These are phyloP conservation scores for Cyberlindnera japonica DNA, from an alignment of 805 yeast species.

Conservation along the genomic window DNA sequence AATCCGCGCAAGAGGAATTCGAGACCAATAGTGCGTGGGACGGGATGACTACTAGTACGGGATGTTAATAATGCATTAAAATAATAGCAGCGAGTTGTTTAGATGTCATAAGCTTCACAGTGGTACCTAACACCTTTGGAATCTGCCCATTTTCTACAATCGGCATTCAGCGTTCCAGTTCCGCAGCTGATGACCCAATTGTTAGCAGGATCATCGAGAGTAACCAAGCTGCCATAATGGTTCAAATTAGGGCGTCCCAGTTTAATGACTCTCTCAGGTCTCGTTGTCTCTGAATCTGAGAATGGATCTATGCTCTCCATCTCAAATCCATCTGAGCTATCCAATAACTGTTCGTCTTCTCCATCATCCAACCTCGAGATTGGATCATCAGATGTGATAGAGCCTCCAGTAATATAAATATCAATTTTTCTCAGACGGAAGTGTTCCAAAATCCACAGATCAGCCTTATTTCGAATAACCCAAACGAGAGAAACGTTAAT, in stretches of 20 bases:
- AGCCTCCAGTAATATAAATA: conserved; percentile 36
- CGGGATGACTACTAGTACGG: no score
- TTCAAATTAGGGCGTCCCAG: conserved; percentile 40
- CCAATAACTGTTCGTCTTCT: conserved; percentile 21
- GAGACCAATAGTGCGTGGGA: no score
- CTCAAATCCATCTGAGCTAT: conserved; percentile 23
- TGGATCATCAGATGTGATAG: conserved; percentile 9
- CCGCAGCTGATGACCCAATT: conserved; percentile 62
- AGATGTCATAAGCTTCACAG: conserved; percentile 39
- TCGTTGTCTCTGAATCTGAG: conserved; percentile 11
- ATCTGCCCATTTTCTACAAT: conserved; percentile 38
- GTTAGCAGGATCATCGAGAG: conserved; percentile 28
- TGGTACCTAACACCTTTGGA: conserved; percentile 35
- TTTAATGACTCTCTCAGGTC: conserved; percentile 8
- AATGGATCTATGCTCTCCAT: conserved; percentile 23
- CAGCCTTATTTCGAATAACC: conserved; percentile 47
- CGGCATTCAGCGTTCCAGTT: conserved; percentile 41
- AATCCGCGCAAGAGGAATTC: no score
- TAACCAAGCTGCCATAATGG: conserved; percentile 30
- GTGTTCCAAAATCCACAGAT: conserved; percentile 43
- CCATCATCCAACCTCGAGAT: conserved; percentile 3
- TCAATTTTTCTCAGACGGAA: conserved; percentile 33
- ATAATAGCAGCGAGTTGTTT: no score
- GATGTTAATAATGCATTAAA: no score
- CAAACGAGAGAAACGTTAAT: conserved; percentile 45